phyloP scores from a whole-genome alignment of 805 yeast genomes.

The Cyberlindnera mycetangii region DNA sequence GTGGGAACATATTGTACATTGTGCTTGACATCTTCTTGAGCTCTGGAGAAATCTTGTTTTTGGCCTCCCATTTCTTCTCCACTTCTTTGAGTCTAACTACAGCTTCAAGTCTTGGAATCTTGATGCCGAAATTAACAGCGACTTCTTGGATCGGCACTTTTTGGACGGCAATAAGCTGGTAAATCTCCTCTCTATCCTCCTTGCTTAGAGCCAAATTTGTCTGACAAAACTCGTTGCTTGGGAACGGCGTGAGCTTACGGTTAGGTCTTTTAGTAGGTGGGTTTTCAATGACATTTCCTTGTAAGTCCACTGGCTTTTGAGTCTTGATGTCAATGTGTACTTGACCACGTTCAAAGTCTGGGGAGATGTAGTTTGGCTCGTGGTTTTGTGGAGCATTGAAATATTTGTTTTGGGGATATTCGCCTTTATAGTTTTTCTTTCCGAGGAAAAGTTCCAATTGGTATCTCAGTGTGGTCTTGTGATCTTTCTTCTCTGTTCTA shows the following conservation, averaged over 20 bases:
- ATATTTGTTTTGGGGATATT: constrained; percentile 73
- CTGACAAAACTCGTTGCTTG: constrained; percentile 63
- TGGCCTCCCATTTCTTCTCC: constrained; percentile 56
- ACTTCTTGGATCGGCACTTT: constrained; percentile 64
- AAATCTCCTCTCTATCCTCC: constrained; percentile 57
- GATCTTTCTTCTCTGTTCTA: constrained; percentile 38
- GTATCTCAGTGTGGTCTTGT: constrained; percentile 54
- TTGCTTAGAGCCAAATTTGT: constrained; percentile 63
- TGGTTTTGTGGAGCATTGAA: constrained; percentile 64
- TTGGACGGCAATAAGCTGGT: constrained; percentile 49
- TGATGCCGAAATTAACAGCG: constrained; percentile 75
- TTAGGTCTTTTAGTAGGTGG: constrained; percentile 8
- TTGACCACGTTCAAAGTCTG: constrained; percentile 44
- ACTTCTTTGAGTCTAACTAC: constrained; percentile 62
- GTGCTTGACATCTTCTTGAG: constrained; percentile 54
- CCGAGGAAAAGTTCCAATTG: constrained; percentile 77
- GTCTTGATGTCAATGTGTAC: constrained; percentile 34
- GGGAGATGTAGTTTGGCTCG: constrained; percentile 67
- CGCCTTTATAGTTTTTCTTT: constrained; percentile 79
- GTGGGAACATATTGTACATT: constrained; percentile 81
- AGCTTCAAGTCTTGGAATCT: constrained; percentile 89
- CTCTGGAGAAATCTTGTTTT: constrained; percentile 53
- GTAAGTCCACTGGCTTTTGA: constrained; percentile 29
- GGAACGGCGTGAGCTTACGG: constrained; percentile 69
- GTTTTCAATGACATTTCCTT: constrained; percentile 17